phyloP scores from a whole-genome alignment of 805 yeast species.

The Metschnikowia cerradonensis region DNA sequence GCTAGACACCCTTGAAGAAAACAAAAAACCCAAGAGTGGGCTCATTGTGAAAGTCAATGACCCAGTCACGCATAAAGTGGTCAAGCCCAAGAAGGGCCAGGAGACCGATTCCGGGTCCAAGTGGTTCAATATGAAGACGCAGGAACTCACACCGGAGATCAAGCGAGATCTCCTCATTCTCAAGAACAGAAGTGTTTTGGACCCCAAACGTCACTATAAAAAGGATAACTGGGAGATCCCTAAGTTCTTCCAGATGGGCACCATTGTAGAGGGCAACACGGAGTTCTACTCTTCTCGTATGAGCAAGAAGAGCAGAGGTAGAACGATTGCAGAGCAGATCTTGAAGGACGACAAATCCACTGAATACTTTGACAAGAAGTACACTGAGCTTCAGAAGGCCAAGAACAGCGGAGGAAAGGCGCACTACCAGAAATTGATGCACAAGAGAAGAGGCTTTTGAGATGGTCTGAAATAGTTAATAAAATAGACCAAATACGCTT shows the following conservation, averaged over 20 bases:
- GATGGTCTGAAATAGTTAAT: too few species aligned
- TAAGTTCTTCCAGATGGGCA: conserved; percentile 83
- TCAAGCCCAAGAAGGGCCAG: conserved; percentile 13
- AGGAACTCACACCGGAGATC: conserved; percentile 40
- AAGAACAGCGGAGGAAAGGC: conserved; percentile 61
- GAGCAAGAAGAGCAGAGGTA: conserved; percentile 67
- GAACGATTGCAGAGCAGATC: conserved; percentile 76
- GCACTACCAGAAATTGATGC: conserved; percentile 59
- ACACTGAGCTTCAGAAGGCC: conserved; percentile 68
- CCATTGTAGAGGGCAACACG: conserved; percentile 75
- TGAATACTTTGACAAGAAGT: conserved; percentile 81
- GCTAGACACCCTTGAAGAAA: conserved; percentile 20
- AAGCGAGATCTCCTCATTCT: conserved; percentile 76
- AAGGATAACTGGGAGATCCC: conserved; percentile 77
- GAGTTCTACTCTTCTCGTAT: conserved; percentile 72
- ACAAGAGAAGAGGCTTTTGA: conserved; percentile 50
- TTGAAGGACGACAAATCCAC: conserved; percentile 66
- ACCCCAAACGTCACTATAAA: conserved; percentile 93
- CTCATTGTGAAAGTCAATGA: conserved; percentile 29
- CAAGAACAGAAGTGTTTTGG: conserved; percentile 84
- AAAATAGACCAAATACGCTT: too few species aligned
- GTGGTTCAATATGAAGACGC: conserved; percentile 19
- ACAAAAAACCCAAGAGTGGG: conserved; percentile 5
- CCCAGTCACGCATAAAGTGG: conserved; percentile 22
- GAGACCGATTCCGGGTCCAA: conserved; percentile 15